Conservation (phyloP, 257 asterid genomes). For the Linaria vulgaris region DNA sequence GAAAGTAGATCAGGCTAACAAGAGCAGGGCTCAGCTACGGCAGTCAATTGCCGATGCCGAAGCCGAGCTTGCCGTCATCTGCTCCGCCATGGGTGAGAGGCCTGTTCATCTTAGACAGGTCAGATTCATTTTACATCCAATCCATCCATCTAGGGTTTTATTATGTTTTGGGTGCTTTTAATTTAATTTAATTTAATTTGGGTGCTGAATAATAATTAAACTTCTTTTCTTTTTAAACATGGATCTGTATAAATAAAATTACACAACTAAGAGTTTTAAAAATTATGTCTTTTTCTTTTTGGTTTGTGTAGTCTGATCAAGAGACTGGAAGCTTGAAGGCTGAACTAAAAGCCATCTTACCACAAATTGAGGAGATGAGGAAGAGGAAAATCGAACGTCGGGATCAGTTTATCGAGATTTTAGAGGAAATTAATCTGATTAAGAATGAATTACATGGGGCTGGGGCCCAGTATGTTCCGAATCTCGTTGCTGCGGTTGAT, state of each 20-base stretch:
- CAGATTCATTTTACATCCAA: conserved; percentile 4
- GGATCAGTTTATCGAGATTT: conserved; percentile 63
- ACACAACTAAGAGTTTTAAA: conserved; percentile 9
- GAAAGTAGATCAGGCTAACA: conserved; percentile 94
- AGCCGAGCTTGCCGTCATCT: conserved; percentile 89
- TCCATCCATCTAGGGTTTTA: not conserved
- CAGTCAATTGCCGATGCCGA: conserved; percentile 99
- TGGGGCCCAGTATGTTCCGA: conserved; percentile 32
- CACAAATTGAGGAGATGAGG: conserved; percentile 88
- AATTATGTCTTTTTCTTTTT: conserved; percentile 15
- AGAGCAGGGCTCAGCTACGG: conserved; percentile 84
- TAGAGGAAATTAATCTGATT: conserved; percentile 63
- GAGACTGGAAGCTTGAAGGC: conserved; percentile 75
- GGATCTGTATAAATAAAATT: not conserved
- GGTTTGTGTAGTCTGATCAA: conserved; percentile 63
- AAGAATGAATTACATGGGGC: conserved; percentile 60
- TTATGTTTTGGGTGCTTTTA: no score
- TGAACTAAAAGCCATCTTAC: conserved; percentile 73
- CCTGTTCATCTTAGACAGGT: conserved; percentile 96
- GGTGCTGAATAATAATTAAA: no score
- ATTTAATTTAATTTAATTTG: no score
- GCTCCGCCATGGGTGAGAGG: conserved; percentile 92
- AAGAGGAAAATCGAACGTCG: conserved; percentile 75
- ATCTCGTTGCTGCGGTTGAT: conserved; percentile 43
- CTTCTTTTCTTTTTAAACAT: no score